These are phyloP conservation scores for Batkoa obscura DNA, from an alignment of 371 early-diverging fungal genomes.

Conservation along the genomic window DNA sequence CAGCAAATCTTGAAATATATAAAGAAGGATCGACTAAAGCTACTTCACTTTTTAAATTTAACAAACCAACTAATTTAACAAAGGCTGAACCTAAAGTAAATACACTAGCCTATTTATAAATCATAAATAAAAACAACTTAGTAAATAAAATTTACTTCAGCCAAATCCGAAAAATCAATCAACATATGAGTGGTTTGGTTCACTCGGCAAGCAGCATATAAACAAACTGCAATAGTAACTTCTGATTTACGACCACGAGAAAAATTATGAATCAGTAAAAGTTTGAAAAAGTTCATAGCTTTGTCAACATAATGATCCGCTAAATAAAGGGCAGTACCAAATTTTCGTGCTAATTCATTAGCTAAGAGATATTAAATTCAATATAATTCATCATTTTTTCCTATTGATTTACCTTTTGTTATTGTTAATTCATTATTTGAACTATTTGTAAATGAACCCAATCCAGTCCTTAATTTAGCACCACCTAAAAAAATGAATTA, in stretches of 20 bases:
- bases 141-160: conserved; percentile 27
- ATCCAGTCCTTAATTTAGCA: conserved; percentile 13
- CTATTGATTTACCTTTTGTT: conserved; percentile 14
- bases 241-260: conserved; percentile 79
- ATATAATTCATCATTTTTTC: background rate
- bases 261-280: conserved; percentile 80
- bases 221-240: conserved; percentile 85
- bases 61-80: conserved; percentile 52
- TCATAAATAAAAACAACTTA: background rate
- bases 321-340: conserved; percentile 46
- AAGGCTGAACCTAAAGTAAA: conserved; percentile 90
- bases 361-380: conserved; percentile 17
- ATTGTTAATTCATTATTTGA: conserved; percentile 19
- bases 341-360: conserved; percentile 32
- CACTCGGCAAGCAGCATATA: conserved; percentile 89
- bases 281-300: conserved; percentile 84
- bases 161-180: conserved; percentile 92
- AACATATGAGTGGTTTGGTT: conserved; percentile 89
- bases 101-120: conserved; percentile 46
- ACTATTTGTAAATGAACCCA: conserved; percentile 12
- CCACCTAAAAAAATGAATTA: background rate
- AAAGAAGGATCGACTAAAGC: conserved; percentile 92
- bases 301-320: conserved; percentile 63
- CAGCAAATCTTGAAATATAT: conserved; percentile 89
- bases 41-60: conserved; percentile 48